phyloP scores from a whole-genome alignment of 2,329 filamentous ascomycete species.

The Exophiala oligosperma region DNA sequence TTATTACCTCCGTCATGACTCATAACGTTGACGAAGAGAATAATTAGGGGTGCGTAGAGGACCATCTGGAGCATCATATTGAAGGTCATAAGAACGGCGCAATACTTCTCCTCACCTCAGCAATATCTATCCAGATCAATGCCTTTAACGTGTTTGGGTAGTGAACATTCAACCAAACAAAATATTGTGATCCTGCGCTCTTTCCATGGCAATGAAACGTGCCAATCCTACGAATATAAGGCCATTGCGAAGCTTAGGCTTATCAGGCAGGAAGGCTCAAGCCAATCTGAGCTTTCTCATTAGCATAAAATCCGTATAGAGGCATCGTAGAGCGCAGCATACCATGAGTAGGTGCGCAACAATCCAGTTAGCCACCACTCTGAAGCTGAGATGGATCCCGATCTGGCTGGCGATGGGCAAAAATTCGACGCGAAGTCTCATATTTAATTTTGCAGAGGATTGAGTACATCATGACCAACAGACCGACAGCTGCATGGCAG shows the following conservation, averaged over 20 bases:
- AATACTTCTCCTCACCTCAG: conserved; percentile 77
- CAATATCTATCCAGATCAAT: conserved; percentile 75
- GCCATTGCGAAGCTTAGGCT: conserved; percentile 56
- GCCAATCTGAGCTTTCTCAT: conserved; percentile 45
- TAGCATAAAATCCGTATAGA: not conserved
- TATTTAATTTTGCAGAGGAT: conserved; percentile 84
- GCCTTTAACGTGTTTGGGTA: conserved; percentile 39
- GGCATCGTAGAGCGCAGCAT: conserved; percentile 18
- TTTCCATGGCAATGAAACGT: conserved; percentile 83
- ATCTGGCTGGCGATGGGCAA: conserved; percentile 58
- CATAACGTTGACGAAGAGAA: conserved; percentile 71
- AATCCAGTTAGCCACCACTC: conserved; percentile 77
- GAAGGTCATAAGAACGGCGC: conserved; percentile 73
- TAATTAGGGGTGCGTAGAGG: conserved; percentile 67
- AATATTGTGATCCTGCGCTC: conserved; percentile 17
- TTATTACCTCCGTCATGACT: conserved; percentile 44
- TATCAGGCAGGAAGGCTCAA: conserved; percentile 55
- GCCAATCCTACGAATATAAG: conserved; percentile 81
- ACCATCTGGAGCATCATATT: conserved; percentile 77
- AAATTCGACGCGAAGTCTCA: conserved; percentile 69
- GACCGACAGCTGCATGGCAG: conserved; percentile 61
- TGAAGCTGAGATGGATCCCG: conserved; percentile 77
- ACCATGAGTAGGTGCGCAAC: conserved; percentile 81
- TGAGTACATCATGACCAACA: conserved; percentile 92
- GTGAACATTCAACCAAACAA: not conserved